Conservation (phyloP, 257 asterid genomes). For the Craterostigma plantagineum region DNA sequence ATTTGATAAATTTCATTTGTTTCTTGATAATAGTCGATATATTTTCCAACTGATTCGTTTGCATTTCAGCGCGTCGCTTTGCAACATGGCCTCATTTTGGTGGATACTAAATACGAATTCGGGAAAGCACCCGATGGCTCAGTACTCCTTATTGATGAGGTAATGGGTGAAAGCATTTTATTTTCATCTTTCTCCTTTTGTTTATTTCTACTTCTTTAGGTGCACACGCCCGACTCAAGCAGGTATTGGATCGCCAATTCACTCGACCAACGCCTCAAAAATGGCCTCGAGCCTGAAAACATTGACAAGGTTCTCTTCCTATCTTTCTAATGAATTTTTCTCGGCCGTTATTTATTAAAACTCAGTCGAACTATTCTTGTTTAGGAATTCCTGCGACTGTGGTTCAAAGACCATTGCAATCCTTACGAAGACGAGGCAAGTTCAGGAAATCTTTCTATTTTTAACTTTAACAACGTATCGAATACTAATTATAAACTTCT, state of each 20-base stretch:
- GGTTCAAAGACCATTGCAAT: slow-evolving; percentile 84
- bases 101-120: slow-evolving; percentile 92
- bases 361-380: slow-evolving; percentile 9
- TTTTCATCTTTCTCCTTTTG: not conserved
- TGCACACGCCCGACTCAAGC: slow-evolving; percentile 96
- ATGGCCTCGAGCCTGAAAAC: slow-evolving; percentile 83
- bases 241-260: slow-evolving; percentile 83
- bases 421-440: slow-evolving; percentile 84
- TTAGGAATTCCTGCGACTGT: slow-evolving; percentile 88
- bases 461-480: too few species aligned
- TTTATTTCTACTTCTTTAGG: slow-evolving; percentile 18
- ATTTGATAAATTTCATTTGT: too few species aligned
- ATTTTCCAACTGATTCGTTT: not conserved
- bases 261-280: slow-evolving; percentile 45
- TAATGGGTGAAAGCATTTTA: slow-evolving; percentile 10
- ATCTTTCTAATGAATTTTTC: not conserved
- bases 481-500: too few species aligned
- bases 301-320: slow-evolving; percentile 59
- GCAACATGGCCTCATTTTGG: slow-evolving; percentile 78
- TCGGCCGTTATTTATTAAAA: too few species aligned
- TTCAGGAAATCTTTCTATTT: too few species aligned
- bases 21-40: too few species aligned
- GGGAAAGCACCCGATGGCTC: slow-evolving; percentile 84
- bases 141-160: slow-evolving; percentile 78
- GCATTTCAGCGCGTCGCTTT: slow-evolving; percentile 39